Base-by-base conservation (phyloP, 1,284 basidiomycete genomes). In the Apiotrichum montevideense region DNA sequence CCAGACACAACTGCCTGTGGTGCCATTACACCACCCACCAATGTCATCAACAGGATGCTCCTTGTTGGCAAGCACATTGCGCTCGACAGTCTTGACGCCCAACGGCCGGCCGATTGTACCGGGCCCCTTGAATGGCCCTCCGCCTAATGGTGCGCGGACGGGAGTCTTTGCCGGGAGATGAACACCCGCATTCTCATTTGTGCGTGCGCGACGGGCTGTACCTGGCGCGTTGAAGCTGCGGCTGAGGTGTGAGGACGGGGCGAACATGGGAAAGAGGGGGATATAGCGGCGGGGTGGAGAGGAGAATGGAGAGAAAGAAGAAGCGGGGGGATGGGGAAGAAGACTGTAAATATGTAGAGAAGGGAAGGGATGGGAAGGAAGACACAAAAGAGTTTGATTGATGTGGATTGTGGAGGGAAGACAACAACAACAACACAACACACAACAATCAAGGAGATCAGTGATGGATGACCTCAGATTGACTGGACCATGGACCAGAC, bases 161-260 rank as follows among this genome's bases (percentile, higher is more conserved):
- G 60, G 60, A 2, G 60, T 62, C 55, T 62, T 62, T 42, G 57
- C 51, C 0, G 60, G 60, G 10, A 62, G 46, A 35, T 53, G 21
- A 9, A 55, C 57, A 33, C 60, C 60, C 0, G 60, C 54, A 47
- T 62, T 62, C 46, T 62, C 60, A 52, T 62, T 62, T 45, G 54
- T 55, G 33, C 54, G 45, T 4, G 29, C 32, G 13, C 60, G 60
- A 9, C 60, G 54, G 13, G 47, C 33, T 7, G 60, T 62, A 0
- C 55, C 57, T 1, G 60, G 60, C 3, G 57, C 54, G 9, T 46
- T 50, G 47, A 51, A 46, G 32, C 35, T 51, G 21, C 59, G 54
- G 7, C 45, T 32, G 11, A 55, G 43, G 33, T 61, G 55, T 29
- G 51, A 45, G 4, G 60, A 40, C 40, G 45, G 35, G 49, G 56